A percentile compares a stretch with the other conserved stretches of the same genome.
Evolutionary conservation across 495 filamentous ascomycete genomes (phyloP).

Genomic region (Ramalina intermedia): DNA sequence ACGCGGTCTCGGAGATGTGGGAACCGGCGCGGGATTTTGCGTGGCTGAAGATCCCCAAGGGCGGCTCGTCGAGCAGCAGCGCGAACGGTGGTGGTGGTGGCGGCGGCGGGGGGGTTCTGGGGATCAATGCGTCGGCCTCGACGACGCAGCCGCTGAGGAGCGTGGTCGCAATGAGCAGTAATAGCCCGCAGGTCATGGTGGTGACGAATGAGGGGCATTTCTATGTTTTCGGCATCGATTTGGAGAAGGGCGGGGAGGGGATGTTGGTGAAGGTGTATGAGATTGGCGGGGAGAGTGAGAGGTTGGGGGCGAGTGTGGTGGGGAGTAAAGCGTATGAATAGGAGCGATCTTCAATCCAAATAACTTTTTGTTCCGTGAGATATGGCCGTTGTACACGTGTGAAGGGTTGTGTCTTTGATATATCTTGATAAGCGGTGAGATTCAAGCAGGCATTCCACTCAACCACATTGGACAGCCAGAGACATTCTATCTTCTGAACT

Average conservation of each 20-base stretch:
- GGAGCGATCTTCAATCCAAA: no score
- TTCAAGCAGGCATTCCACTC: no score
- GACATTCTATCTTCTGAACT: no score
- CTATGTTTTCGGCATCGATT: slow-evolving; percentile 86
- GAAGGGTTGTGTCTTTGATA: no score
- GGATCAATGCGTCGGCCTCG: slow-evolving; percentile 3
- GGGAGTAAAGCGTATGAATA: slow-evolving; percentile 1
- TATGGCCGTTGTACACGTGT: no score
- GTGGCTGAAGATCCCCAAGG: slow-evolving; percentile 81
- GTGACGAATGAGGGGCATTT: slow-evolving; percentile 92
- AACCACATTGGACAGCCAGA: no score
- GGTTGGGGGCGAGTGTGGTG: slow-evolving; percentile 13
- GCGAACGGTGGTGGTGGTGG: slow-evolving; percentile 11
- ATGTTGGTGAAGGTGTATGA: slow-evolving; percentile 71
- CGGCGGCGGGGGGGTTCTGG: slow-evolving; percentile 20
- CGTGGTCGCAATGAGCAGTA: slow-evolving; percentile 90
- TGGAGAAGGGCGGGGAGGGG: slow-evolving; percentile 93
- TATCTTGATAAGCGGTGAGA: no score
- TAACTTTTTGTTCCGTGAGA: no score
- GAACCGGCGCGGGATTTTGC: slow-evolving; percentile 92
- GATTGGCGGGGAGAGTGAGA: slow-evolving; percentile 14
- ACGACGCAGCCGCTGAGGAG: slow-evolving; percentile 45
- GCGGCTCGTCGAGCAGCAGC: slow-evolving; percentile 18
- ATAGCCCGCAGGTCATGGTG: slow-evolving; percentile 90
- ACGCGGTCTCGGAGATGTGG: slow-evolving; percentile 91